Evolutionary conservation across 768 basidiomycete species (phyloP).

Genomic region (Leccinum disarticulatum): DNA sequence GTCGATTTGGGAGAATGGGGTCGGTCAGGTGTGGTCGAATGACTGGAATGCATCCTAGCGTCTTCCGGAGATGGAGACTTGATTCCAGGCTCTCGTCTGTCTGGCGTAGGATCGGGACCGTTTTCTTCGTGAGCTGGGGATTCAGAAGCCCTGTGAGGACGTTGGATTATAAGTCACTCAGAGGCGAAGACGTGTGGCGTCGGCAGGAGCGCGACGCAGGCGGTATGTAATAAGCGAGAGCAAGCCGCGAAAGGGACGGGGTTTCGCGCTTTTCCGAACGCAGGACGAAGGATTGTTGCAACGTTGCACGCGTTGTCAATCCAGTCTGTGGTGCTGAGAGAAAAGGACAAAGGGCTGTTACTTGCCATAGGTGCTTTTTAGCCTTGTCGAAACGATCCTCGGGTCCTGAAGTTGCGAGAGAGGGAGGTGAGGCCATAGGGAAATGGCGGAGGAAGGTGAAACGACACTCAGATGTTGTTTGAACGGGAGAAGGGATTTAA

Average conservation of each 20-base stretch:
- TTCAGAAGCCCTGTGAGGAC: slow-evolving; percentile 31
- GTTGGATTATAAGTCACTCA: slow-evolving; percentile 20
- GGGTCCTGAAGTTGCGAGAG: slow-evolving; percentile 17
- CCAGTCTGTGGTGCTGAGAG: slow-evolving; percentile 5
- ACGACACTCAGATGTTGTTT: slow-evolving; percentile 24
- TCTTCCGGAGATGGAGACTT: slow-evolving; percentile 25
- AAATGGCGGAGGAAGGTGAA: slow-evolving; percentile 25
- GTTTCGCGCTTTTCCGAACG: slow-evolving; percentile 14
- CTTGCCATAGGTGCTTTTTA: slow-evolving; percentile 37
- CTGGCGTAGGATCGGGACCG: slow-evolving; percentile 13
- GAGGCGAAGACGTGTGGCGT: slow-evolving; percentile 32
- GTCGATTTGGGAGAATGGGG: slow-evolving; percentile 20
- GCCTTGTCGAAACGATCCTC: slow-evolving; percentile 38
- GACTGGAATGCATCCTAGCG: slow-evolving; percentile 21
- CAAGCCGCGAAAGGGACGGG: slow-evolving; percentile 13
- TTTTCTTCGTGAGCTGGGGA: slow-evolving; percentile 26
- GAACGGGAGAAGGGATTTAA: slow-evolving; percentile 31
- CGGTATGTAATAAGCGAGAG: slow-evolving; percentile 22
- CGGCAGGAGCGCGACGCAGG: slow-evolving; percentile 24
- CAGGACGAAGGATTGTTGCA: slow-evolving; percentile 13
- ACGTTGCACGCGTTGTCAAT: slow-evolving; percentile 11
- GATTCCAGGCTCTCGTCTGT: slow-evolving; percentile 13
- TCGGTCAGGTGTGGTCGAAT: slow-evolving; percentile 17
- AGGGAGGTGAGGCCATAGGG: slow-evolving; percentile 27
- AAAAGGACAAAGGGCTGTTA: slow-evolving; percentile 11